These are phyloP conservation scores for Coniochaeta prunicola DNA, from an alignment of 2,329 filamentous ascomycete species.

Conservation along the genomic window DNA sequence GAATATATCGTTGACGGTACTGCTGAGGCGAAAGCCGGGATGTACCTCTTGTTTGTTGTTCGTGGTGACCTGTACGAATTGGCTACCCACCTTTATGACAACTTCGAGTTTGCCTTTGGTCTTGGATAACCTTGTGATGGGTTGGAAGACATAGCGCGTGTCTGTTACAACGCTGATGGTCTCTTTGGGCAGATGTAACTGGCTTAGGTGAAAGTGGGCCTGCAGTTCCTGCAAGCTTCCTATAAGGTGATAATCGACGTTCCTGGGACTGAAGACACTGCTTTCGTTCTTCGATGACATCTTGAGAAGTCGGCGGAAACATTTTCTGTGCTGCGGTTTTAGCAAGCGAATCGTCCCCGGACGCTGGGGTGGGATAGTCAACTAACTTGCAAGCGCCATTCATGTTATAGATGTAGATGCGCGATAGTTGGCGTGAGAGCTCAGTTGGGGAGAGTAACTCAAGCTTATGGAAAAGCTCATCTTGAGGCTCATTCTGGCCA, in stretches of 20 bases:
- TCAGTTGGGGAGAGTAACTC: slow-evolving; percentile 57
- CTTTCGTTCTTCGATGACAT: slow-evolving; percentile 52
- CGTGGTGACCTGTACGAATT: slow-evolving; percentile 64
- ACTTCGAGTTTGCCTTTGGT: slow-evolving; percentile 66
- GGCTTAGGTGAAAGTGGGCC: slow-evolving; percentile 58
- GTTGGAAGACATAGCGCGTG: slow-evolving; percentile 57
- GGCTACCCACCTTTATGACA: slow-evolving; percentile 59
- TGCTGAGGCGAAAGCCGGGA: slow-evolving; percentile 52
- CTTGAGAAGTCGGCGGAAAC: slow-evolving; percentile 56
- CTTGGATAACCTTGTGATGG: slow-evolving; percentile 58
- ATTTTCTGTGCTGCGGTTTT: slow-evolving; percentile 37
- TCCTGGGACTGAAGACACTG: slow-evolving; percentile 55
- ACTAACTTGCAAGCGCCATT: slow-evolving; percentile 58
- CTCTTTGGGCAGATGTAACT: slow-evolving; percentile 61
- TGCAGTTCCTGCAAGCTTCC: slow-evolving; percentile 60
- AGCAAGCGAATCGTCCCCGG: background rate
- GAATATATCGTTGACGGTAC: slow-evolving; percentile 64
- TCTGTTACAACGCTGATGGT: slow-evolving; percentile 63
- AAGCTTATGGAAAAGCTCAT: slow-evolving; percentile 57
- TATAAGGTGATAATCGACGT: slow-evolving; percentile 59
- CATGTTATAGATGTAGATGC: slow-evolving; percentile 67
- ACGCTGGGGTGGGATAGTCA: background rate
- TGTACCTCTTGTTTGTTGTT: slow-evolving; percentile 62
- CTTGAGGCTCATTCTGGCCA: slow-evolving; percentile 58
- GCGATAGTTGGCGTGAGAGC: slow-evolving; percentile 48